Percentiles rank a stretch among this genome's conserved stretches.
These are phyloP conservation scores for Suillus lakei DNA, from an alignment of 768 basidiomycete species.

Conservation along the genomic window DNA sequence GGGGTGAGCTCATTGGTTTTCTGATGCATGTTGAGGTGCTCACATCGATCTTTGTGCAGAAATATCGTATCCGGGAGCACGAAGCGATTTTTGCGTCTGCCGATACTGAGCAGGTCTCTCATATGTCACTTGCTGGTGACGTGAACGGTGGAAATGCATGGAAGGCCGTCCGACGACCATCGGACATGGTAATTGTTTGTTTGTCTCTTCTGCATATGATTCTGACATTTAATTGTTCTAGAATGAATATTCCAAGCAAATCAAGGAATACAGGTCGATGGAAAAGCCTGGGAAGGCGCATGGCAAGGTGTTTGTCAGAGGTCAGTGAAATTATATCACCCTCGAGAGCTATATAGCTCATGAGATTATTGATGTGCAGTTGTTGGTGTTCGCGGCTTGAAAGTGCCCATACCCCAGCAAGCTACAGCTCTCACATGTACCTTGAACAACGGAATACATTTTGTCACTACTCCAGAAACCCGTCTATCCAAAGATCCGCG, in stretches of 20 bases:
- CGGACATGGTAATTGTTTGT: conserved; percentile 78
- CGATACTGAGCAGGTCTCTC: conserved; percentile 71
- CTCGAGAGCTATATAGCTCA: background rate
- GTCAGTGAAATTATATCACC: conserved; percentile 42
- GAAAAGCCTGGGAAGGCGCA: conserved; percentile 80
- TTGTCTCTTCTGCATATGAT: background rate
- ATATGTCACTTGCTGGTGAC: conserved; percentile 78
- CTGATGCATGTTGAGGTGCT: conserved; percentile 13
- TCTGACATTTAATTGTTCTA: conserved; percentile 35
- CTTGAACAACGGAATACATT: conserved; percentile 96
- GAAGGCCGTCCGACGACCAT: conserved; percentile 86
- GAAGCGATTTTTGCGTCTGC: conserved; percentile 84
- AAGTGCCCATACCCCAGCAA: conserved; percentile 79
- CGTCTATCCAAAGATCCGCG: conserved; percentile 59
- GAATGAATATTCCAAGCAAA: conserved; percentile 95
- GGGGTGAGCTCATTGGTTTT: conserved; percentile 25
- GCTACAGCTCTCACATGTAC: conserved; percentile 81
- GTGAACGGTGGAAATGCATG: conserved; percentile 82
- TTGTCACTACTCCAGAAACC: conserved; percentile 86
- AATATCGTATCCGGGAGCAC: conserved; percentile 83
- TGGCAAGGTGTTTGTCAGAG: conserved; percentile 95
- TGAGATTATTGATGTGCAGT: conserved; percentile 49
- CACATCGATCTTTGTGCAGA: conserved; percentile 43
- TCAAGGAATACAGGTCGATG: conserved; percentile 77
- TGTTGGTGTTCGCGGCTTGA: conserved; percentile 70